Evolutionary conservation across 208 protist genomes (phyloP).

Genomic region (Wallacemonas sp.): DNA sequence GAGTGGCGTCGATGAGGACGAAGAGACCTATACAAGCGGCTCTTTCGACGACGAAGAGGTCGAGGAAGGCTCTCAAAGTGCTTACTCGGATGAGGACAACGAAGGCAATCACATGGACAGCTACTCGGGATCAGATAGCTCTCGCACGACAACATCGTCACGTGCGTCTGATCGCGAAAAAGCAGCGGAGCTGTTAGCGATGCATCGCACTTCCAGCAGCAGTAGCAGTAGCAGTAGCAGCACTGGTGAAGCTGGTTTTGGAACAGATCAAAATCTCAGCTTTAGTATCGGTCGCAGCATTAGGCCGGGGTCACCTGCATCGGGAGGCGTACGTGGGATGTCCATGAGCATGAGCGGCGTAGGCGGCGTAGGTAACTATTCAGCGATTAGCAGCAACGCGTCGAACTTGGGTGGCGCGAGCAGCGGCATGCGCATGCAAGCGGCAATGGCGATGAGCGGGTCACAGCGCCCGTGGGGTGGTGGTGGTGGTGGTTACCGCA

Average conservation of each 20-base stretch:
- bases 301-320: background rate
- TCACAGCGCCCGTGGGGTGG: too few relatives aligned
- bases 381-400: too few relatives aligned
- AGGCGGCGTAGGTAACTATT: too few relatives aligned
- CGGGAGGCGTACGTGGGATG: too few relatives aligned
- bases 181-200: background rate
- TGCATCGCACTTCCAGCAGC: background rate
- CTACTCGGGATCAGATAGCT: constrained; percentile 3
- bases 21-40: background rate
- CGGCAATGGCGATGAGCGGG: too few relatives aligned
- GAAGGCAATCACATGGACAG: background rate
- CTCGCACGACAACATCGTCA: background rate
- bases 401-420: too few relatives aligned
- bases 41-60: background rate
- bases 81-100: constrained; percentile 10
- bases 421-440: too few relatives aligned
- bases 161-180: background rate
- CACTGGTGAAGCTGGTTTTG: background rate
- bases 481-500: too few relatives aligned
- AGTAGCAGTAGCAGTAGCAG: background rate
- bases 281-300: background rate
- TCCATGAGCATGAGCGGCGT: too few relatives aligned
- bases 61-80: background rate
- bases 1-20: background rate
- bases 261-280: constrained; percentile 4